Evolutionary conservation across 371 early-diverging fungal species (phyloP), one percentile per base, ranked within the genome.

Genomic region (Apophysomyces sp.): DNA sequence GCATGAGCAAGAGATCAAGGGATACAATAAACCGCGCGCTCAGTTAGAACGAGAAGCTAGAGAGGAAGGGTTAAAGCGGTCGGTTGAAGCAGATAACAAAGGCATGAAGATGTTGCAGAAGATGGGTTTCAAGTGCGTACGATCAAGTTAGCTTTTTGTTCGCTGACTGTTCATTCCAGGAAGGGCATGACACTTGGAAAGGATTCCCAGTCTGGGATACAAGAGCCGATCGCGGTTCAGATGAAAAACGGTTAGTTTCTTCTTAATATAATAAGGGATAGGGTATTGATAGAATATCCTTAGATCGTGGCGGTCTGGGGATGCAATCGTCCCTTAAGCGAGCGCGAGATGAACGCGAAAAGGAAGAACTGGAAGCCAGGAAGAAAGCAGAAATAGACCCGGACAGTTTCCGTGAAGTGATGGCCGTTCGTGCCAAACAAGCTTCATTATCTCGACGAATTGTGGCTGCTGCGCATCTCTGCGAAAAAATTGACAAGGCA

Each of bases 21-120:
- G 58, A 0, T 68, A 75, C 32, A 78, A 81, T 52, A 85, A 83
- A 55, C 72, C 84, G 16, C 71, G 79, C 1, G 69, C 68, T 21
- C 67, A 76, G 30, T 57, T 79, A 16, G 78, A 78, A 39, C 58
- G 73, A 37, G 87, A 89, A 66, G 77, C 82, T 16, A 75, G 86
- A 29, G 80, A 85, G 49, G 68, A 73, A 30, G 88, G 87, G 0
- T 60, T 88, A 7, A 55, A 80, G 9, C 73, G 64, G 4, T 67
- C 71, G 29, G 57, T 89, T 8, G 79, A 74, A 6, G 71, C 73
- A 16, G 74, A 76, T 4, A 88, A 88, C 65, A 86, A 84, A 56
- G 90, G 90, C 21, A 86, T 87, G 83, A 71, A 85, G 29, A 84
- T 90, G 86, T 57, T 90, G 13, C 81, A 81, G 76, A 87, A 87